A percentile compares a stretch with the other conserved stretches of the same genome.
Evolutionary conservation across 2,329 filamentous ascomycete species (phyloP).

Genomic region (Geosmithia morbida): DNA sequence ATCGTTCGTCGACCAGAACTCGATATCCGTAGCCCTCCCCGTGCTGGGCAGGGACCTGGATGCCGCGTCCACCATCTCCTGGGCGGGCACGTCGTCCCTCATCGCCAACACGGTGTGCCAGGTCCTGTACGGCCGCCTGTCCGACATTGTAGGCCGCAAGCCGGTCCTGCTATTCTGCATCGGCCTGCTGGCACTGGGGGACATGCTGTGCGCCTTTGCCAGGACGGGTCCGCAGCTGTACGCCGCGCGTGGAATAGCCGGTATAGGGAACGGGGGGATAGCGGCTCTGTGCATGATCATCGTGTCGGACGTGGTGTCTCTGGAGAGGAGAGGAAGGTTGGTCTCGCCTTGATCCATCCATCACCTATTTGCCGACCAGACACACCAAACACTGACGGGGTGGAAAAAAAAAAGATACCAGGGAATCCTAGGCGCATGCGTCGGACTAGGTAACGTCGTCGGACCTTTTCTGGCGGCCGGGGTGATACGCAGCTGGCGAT

Average conservation of each 20-base stretch:
- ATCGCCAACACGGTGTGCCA: conserved; percentile 48
- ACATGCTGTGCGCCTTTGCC: conserved; percentile 44
- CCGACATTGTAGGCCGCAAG: conserved; percentile 47
- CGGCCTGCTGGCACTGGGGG: conserved; percentile 35
- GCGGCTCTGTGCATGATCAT: conserved; percentile 46
- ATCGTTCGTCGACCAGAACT: conserved; percentile 42
- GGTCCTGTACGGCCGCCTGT: conserved; percentile 47
- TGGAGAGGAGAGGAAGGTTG: conserved; percentile 34
- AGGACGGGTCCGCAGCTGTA: conserved; percentile 43
- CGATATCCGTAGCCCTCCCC: conserved; percentile 34
- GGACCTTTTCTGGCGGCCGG: conserved; percentile 28
- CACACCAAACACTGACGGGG: no score
- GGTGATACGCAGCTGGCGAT: conserved; percentile 20
- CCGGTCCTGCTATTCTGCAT: conserved; percentile 39
- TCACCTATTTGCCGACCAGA: background rate
- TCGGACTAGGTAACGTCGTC: conserved; percentile 24
- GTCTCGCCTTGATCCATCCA: background rate
- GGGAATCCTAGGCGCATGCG: conserved; percentile 23
- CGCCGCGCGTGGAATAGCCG: conserved; percentile 43
- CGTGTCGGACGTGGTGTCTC: conserved; percentile 42
- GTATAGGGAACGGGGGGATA: conserved; percentile 48
- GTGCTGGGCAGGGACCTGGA: conserved; percentile 32
- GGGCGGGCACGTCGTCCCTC: conserved; percentile 36
- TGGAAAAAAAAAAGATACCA: conserved; percentile 26
- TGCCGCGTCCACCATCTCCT: conserved; percentile 34